These are phyloP conservation scores for Colletotrichum gigasporum DNA, from an alignment of 2,329 filamentous ascomycete species.

Conservation along the genomic window DNA sequence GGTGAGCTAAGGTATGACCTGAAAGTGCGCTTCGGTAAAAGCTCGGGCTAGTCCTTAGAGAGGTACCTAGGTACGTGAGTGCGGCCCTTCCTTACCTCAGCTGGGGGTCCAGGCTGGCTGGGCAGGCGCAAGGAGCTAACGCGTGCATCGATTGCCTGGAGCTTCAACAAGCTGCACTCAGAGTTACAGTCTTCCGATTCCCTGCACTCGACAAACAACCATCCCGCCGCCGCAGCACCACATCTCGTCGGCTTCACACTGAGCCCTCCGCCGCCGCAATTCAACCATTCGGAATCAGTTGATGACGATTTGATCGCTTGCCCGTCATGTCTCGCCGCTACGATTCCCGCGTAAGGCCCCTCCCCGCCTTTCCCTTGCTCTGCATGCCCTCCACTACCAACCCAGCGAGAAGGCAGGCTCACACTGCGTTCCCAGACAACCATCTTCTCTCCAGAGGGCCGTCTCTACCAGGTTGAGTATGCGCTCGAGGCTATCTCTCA, in stretches of 20 bases:
- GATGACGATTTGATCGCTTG: neutral
- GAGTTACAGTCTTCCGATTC: slow-evolving; percentile 29
- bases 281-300: neutral
- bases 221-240: slow-evolving; percentile 1
- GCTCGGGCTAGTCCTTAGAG: slow-evolving; percentile 3
- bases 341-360: slow-evolving; percentile 84
- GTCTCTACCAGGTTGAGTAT: slow-evolving; percentile 99
- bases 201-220: slow-evolving; percentile 27
- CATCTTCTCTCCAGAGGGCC: slow-evolving; percentile 99
- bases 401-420: slow-evolving; percentile 31
- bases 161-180: slow-evolving; percentile 30
- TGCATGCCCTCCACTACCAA: slow-evolving; percentile 12
- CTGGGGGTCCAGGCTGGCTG: slow-evolving; percentile 19
- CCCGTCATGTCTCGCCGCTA: slow-evolving; percentile 91
- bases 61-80: too few species aligned
- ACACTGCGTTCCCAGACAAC: slow-evolving; percentile 75
- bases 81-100: slow-evolving; percentile 18
- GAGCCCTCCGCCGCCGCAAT: neutral
- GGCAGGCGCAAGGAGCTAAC: slow-evolving; percentile 31
- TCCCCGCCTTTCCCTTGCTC: slow-evolving; percentile 37
- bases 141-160: slow-evolving; percentile 36
- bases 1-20: neutral
- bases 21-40: slow-evolving; percentile 9
- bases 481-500: slow-evolving; percentile 98
- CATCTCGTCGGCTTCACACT: slow-evolving; percentile 14